Conservation (phyloP, 768 basidiomycete species). For the Lanmaoa rubissima region DNA sequence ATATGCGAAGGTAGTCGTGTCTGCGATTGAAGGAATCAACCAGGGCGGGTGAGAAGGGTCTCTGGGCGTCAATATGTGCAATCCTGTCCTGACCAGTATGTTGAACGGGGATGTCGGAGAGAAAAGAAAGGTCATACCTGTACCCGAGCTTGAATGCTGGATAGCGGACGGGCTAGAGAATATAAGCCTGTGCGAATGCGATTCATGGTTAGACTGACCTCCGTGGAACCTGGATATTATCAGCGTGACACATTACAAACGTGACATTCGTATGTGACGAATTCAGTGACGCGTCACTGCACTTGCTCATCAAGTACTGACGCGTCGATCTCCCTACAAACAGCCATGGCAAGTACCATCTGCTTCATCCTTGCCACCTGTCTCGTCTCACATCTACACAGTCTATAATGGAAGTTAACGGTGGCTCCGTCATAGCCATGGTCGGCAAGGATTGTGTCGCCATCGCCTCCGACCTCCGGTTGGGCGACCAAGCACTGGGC, state of each 20-base stretch:
- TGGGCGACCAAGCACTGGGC: conserved; percentile 84
- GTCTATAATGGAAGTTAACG: conserved; percentile 93
- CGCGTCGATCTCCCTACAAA: conserved; percentile 17
- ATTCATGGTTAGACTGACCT: conserved; percentile 3
- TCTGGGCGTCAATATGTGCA: conserved; percentile 47
- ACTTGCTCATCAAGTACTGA: conserved; percentile 7
- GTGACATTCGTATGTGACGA: conserved; percentile 5
- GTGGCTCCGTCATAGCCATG: conserved; percentile 99
- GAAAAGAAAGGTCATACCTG: conserved; percentile 16
- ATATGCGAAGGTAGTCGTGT: conserved; percentile 88
- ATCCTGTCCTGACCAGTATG: conserved; percentile 48
- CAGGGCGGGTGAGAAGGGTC: conserved; percentile 50
- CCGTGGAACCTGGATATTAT: not conserved
- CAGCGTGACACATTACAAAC: not conserved
- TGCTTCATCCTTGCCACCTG: not conserved
- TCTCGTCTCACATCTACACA: conserved; percentile 28
- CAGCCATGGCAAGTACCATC: conserved; percentile 24
- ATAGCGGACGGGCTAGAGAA: conserved; percentile 10
- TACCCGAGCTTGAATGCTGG: conserved; percentile 14
- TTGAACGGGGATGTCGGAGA: not conserved
- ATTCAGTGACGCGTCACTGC: conserved; percentile 21
- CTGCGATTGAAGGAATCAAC: conserved; percentile 64
- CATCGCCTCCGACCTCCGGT: conserved; percentile 90
- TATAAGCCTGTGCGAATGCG: conserved; percentile 4
- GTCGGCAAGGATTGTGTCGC: conserved; percentile 98